Evolutionary conservation across 306 rosid genomes (phyloP), one percentile per base, ranked within the genome.

Genomic region (Sphenostylis stenocarpa): DNA sequence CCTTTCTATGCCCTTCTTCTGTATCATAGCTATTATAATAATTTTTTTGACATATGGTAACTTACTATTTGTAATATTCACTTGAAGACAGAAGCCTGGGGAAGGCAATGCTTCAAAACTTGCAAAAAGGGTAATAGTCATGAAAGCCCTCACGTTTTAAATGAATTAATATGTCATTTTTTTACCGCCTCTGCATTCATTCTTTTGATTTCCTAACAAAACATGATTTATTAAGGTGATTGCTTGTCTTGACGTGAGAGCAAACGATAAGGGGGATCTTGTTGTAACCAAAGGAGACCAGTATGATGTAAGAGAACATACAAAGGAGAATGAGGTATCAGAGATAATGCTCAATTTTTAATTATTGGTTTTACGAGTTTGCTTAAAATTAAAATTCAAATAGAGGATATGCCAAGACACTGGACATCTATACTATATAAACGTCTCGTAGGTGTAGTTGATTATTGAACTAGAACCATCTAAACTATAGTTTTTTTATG

Each of bases 281-380:
- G 97, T 95, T 82, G 99, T 95, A 72, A 95, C 99, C 83, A 95
- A 95, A 85, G 99, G 99, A 76, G 99, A 95, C 72, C 99, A 95
- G 78, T 95, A 95, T 62, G 96, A 92, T 57, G 99, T 95, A 52
- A 91, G 99, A 85, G 98, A 95, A 83, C 71, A 92, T 67, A 89
- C 99, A 65, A 52, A 86, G 70, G 98, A 88, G 83, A 91, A 95
- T 13, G 98, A 95, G 99, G 98, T 95, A 92, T 41, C 13, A 13
- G 7, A 45, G 23, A 76, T n/a, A 45, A 58, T 76, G 39, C 81
- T 56, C 21, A 68, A 14, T 28, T 72, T 41, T n/a, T n/a, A n/a
- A n/a, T n/a, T n/a, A n/a, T 70, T 20, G 10, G 20, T 38, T 83
- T 67, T 71, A 39, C 1, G 36, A 12, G 67, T 29, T 23, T 80